Conservation (phyloP, 75 land plant genomes). For the Selaginella moellendorffii region DNA sequence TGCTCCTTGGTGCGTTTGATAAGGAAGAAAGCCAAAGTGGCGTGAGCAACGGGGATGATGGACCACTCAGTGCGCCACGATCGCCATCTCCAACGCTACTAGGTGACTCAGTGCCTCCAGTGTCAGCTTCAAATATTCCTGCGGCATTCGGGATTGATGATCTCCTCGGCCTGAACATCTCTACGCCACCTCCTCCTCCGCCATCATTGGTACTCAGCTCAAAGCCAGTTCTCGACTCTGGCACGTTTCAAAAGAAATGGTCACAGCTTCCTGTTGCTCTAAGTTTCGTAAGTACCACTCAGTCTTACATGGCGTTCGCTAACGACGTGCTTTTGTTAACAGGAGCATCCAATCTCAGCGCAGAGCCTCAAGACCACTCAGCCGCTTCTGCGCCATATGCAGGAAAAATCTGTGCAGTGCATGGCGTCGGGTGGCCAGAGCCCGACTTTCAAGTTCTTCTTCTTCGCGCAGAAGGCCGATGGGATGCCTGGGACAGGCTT, state of each 20-base stretch:
- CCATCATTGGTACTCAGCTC: slow-evolving; percentile 54
- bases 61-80: slow-evolving; percentile 7
- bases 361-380: slow-evolving; percentile 67
- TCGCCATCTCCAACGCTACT: slow-evolving; percentile 16
- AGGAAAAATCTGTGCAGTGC: slow-evolving; percentile 69
- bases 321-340: background rate
- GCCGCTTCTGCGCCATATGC: slow-evolving; percentile 71
- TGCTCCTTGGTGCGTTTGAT: slow-evolving; percentile 66
- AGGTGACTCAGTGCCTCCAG: slow-evolving; percentile 4
- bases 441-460: slow-evolving; percentile 93
- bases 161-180: slow-evolving; percentile 49
- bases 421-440: slow-evolving; percentile 93
- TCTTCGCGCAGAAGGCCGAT: slow-evolving; percentile 77
- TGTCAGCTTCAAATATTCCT: background rate
- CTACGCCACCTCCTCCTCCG: slow-evolving; percentile 17
- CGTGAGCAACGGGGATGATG: slow-evolving; percentile 22
- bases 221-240: slow-evolving; percentile 69
- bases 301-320: slow-evolving; percentile 4
- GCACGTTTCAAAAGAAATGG: slow-evolving; percentile 87
- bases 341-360: slow-evolving; percentile 54
- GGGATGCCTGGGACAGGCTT: slow-evolving; percentile 27
- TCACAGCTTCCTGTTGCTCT: slow-evolving; percentile 57
- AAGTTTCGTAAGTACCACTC: slow-evolving; percentile 41
- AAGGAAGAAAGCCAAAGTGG: slow-evolving; percentile 51
- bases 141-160: slow-evolving; percentile 54